These are phyloP conservation scores for Plasmodium yoelii DNA, from an alignment of 169 alveolate species.

Conservation along the genomic window DNA sequence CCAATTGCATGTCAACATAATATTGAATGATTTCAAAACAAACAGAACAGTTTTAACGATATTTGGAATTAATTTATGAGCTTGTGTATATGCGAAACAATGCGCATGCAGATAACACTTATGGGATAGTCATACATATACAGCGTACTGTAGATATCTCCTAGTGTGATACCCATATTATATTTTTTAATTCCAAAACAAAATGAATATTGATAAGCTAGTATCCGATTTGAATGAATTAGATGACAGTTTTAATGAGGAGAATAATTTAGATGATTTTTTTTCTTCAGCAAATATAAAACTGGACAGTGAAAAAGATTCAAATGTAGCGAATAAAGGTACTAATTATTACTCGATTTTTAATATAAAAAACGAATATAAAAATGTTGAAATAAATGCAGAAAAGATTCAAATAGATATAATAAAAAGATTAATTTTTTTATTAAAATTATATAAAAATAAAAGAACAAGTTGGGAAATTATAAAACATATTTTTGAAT, in stretches of 20 bases:
- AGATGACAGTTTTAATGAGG: slow-evolving; percentile 32
- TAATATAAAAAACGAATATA: slow-evolving; percentile 60
- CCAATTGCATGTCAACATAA: too few relatives aligned
- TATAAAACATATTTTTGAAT: slow-evolving; percentile 7
- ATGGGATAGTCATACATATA: neutral
- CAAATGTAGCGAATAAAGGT: slow-evolving; percentile 4
- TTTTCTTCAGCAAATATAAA: neutral
- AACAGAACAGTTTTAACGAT: too few relatives aligned
- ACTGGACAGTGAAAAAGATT: neutral
- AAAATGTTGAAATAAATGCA: slow-evolving; percentile 18
- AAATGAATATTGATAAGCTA: slow-evolving; percentile 34
- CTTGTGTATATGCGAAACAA: too few relatives aligned
- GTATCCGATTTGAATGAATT: slow-evolving; percentile 18
- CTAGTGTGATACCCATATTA: neutral
- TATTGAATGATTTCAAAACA: too few relatives aligned
- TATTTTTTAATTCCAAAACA: too few relatives aligned
- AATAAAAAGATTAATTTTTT: slow-evolving; percentile 37
- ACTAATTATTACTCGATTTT: slow-evolving; percentile 40
- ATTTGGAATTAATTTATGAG: too few relatives aligned
- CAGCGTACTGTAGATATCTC: neutral
- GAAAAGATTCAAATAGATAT: slow-evolving; percentile 45
- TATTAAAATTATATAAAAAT: slow-evolving; percentile 33
- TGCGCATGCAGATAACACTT: too few relatives aligned
- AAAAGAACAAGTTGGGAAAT: slow-evolving; percentile 1
- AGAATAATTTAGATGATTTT: slow-evolving; percentile 2